A percentile compares a stretch with the other conserved stretches of the same genome.
Evolutionary conservation across 1,284 basidiomycete species (phyloP).

Genomic region (Naganishia albida): DNA sequence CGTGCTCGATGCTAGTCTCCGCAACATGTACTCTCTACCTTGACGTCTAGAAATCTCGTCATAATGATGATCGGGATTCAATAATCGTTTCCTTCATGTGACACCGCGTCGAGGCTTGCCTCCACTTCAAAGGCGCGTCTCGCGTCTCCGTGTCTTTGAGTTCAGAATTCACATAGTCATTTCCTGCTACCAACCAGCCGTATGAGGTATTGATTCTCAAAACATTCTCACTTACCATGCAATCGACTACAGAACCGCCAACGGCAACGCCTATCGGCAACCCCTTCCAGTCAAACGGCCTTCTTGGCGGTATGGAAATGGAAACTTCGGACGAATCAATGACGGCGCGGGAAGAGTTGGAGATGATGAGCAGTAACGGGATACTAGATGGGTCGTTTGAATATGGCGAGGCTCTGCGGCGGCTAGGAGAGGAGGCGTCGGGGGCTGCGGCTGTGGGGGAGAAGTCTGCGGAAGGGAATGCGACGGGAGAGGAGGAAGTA

Average conservation of each 20-base stretch:
- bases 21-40: too few species aligned
- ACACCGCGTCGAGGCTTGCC: background rate
- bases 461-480: background rate
- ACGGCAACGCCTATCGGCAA: background rate
- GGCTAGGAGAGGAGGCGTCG: background rate
- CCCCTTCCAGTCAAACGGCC: slow-evolving; percentile 10
- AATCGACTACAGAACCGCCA: background rate
- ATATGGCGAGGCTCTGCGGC: background rate
- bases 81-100: background rate
- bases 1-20: too few species aligned
- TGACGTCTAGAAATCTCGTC: too few species aligned
- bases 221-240: background rate
- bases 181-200: too few species aligned
- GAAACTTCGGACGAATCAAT: background rate
- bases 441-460: background rate
- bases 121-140: too few species aligned
- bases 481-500: background rate
- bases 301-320: background rate
- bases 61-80: background rate
- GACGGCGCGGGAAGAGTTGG: slow-evolving; percentile 10
- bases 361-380: slow-evolving; percentile 19
- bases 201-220: too few species aligned
- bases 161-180: too few species aligned
- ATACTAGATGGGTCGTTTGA: slow-evolving; percentile 12
- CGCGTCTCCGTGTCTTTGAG: too few species aligned